Evolutionary conservation across 495 filamentous ascomycete genomes (phyloP).

Genomic region (Sordaria brevicollis): DNA sequence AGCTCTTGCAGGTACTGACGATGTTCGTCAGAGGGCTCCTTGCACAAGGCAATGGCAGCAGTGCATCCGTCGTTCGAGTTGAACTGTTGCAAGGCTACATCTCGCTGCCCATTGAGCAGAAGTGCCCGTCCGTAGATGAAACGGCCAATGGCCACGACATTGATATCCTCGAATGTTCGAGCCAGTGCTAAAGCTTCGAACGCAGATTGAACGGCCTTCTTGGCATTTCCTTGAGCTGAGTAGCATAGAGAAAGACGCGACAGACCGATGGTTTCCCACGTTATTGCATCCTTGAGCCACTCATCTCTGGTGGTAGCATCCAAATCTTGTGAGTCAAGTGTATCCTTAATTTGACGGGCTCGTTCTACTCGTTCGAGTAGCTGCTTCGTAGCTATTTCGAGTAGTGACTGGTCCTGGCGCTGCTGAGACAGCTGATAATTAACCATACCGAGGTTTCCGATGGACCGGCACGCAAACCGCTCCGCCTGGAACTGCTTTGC

Average conservation of each 20-base stretch:
- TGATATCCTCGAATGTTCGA: background rate
- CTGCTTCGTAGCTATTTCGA: constrained; percentile 2
- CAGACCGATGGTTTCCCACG: constrained; percentile 7
- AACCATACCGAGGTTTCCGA: constrained; percentile 24
- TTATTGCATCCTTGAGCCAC: background rate
- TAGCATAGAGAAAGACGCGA: constrained; percentile 13
- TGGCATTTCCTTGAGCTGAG: background rate
- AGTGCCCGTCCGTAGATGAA: constrained; percentile 9
- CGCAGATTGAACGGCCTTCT: background rate
- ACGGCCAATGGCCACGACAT: background rate
- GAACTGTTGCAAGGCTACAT: constrained; percentile 1
- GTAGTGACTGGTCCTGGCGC: background rate
- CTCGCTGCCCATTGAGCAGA: background rate
- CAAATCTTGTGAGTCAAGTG: background rate
- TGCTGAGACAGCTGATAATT: constrained; percentile 21
- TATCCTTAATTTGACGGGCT: background rate
- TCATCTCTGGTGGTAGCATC: background rate
- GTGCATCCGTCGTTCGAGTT: constrained; percentile 1
- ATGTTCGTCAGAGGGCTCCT: constrained; percentile 23
- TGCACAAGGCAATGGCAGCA: constrained; percentile 22
- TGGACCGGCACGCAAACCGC: constrained; percentile 17
- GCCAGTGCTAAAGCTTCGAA: background rate
- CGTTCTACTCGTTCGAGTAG: constrained; percentile 1
- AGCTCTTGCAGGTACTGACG: constrained; percentile 15
- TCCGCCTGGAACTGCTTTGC: constrained; percentile 12